Evolutionary conservation across 129 eudicot genomes (phyloP).

Genomic region (Chrysanthemum makinoi): DNA sequence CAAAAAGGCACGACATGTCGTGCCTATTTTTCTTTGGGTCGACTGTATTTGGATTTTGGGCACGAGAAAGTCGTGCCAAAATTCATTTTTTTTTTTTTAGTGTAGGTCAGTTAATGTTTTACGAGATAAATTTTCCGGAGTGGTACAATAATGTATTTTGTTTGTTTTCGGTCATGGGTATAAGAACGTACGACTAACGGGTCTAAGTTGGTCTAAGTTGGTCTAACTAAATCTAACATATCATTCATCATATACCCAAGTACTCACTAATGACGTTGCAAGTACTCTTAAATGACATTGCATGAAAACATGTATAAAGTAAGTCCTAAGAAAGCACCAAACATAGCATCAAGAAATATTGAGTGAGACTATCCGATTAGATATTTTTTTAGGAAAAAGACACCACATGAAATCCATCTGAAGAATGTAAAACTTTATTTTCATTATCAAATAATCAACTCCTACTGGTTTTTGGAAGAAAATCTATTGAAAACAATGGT

Average conservation of each 20-base stretch:
- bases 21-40: too few species aligned
- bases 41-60: too few species aligned
- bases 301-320: constrained; percentile 38
- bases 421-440: constrained; percentile 1
- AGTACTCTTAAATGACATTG: constrained; percentile 23
- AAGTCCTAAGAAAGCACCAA: constrained; percentile 23
- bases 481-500: not conserved
- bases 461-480: constrained; percentile 16
- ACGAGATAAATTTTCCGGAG: constrained; percentile 7
- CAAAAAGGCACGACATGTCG: too few species aligned
- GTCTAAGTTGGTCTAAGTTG: constrained; percentile 18
- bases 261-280: constrained; percentile 16
- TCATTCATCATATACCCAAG: constrained; percentile 23
- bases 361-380: constrained; percentile 27
- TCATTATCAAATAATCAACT: constrained; percentile 11
- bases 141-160: constrained; percentile 23
- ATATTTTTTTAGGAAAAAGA: constrained; percentile 18
- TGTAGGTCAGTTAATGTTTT: constrained; percentile 20
- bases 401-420: constrained; percentile 6
- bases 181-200: constrained; percentile 18
- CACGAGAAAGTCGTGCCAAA: too few species aligned
- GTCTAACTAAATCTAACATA: constrained; percentile 34
- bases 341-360: constrained; percentile 25
- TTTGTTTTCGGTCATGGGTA: constrained; percentile 25
- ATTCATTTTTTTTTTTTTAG: too few species aligned